A percentile compares a stretch with the other conserved stretches of the same genome.
These are phyloP conservation scores for Sisymbrium irio DNA, from an alignment of 345 rosid species.

Conservation along the genomic window DNA sequence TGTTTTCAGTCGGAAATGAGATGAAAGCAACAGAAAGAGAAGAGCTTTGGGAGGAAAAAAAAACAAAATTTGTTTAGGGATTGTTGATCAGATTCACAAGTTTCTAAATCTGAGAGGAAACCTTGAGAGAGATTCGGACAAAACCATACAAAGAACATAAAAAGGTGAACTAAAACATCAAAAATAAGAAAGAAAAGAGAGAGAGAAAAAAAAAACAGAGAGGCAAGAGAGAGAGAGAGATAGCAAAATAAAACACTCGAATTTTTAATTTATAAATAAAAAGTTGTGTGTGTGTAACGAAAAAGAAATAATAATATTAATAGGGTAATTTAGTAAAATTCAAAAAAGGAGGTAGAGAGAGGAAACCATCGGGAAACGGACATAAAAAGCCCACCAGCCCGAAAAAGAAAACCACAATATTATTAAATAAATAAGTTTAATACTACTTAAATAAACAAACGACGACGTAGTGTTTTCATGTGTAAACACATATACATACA, in stretches of 20 bases:
- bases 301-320: neutral
- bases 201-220: neutral
- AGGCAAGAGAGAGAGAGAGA: neutral
- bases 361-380: slow-evolving; percentile 34
- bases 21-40: neutral
- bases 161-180: slow-evolving; percentile 7
- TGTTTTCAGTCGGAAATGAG: neutral
- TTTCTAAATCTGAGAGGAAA: slow-evolving; percentile 18
- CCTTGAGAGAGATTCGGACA: slow-evolving; percentile 25
- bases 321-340: neutral
- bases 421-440: slow-evolving; percentile 3
- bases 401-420: slow-evolving; percentile 21
- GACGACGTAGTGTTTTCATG: slow-evolving; percentile 3
- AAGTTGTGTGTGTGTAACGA: neutral
- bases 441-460: neutral
- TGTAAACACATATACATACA: neutral
- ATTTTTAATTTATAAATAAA: slow-evolving; percentile 19
- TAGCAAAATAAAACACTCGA: slow-evolving; percentile 17
- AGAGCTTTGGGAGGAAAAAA: too few relatives aligned
- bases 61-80: neutral
- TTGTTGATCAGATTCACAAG: slow-evolving; percentile 4
- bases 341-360: neutral
- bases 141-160: slow-evolving; percentile 6
- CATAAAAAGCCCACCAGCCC: slow-evolving; percentile 37
- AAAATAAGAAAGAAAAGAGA: neutral